A percentile compares a stretch with the other conserved stretches of the same genome.
phyloP scores from a whole-genome alignment of 2,329 filamentous ascomycete genomes.

The Paecilomyces sp. region DNA sequence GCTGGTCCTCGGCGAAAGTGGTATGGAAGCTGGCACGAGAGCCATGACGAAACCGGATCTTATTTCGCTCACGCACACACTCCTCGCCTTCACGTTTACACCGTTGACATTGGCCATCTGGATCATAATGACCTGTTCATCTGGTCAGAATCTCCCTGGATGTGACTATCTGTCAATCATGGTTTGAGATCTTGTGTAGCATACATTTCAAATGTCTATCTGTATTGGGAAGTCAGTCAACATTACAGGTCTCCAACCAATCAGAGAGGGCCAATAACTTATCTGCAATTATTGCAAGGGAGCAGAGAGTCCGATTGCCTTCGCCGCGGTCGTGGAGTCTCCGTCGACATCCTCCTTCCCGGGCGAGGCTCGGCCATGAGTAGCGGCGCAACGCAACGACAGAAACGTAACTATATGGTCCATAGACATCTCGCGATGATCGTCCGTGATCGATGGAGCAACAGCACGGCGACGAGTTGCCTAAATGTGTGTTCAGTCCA shows the following conservation, averaged over 20 bases:
- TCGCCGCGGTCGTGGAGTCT: neutral
- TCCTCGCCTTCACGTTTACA: neutral
- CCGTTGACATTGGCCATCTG: neutral
- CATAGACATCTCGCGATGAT: neutral
- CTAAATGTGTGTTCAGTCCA: neutral
- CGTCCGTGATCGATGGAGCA: neutral
- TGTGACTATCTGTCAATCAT: neutral
- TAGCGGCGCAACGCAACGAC: neutral
- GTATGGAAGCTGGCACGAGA: conserved; percentile 24
- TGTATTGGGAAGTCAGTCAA: neutral
- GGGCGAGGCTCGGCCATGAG: neutral
- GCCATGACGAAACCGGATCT: conserved; percentile 21
- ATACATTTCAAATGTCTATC: neutral
- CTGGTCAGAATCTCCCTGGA: neutral
- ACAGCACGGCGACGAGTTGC: neutral
- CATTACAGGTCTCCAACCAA: neutral
- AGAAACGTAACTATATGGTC: neutral
- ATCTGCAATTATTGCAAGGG: neutral
- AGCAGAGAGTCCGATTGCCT: neutral
- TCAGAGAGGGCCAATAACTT: neutral
- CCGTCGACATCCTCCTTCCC: neutral
- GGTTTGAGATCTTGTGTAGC: neutral
- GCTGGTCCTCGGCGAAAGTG: conserved; percentile 23
- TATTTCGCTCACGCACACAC: neutral
- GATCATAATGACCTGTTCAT: neutral